These are phyloP conservation scores for Salix arbutifolia DNA, from an alignment of 345 rosid genomes.

Conservation along the genomic window DNA sequence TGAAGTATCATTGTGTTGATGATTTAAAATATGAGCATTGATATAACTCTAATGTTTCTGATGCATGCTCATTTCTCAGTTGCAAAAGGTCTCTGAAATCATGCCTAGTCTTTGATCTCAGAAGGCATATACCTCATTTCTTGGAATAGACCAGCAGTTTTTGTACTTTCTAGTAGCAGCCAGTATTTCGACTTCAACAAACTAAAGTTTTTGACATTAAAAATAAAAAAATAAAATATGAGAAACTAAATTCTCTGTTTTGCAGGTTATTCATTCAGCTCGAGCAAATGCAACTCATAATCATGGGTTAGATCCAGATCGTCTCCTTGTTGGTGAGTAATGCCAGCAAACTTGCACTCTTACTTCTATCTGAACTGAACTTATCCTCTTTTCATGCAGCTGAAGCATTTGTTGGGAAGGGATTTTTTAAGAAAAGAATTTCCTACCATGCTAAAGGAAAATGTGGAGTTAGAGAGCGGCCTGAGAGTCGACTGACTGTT, in stretches of 20 bases:
- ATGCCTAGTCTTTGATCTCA: too few relatives aligned
- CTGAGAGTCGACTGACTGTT: slow-evolving; percentile 71
- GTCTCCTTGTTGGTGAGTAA: slow-evolving; percentile 76
- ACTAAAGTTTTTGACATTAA: neutral
- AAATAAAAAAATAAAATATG: neutral
- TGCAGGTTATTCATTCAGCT: slow-evolving; percentile 87
- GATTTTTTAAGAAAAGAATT: slow-evolving; percentile 59
- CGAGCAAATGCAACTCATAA: slow-evolving; percentile 90
- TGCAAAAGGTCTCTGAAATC: neutral
- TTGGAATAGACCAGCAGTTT: neutral
- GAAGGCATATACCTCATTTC: neutral
- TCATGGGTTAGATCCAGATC: slow-evolving; percentile 79
- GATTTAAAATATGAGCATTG: too few relatives aligned
- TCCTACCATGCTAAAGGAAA: slow-evolving; percentile 63
- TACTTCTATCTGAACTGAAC: neutral
- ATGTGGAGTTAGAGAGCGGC: slow-evolving; percentile 52
- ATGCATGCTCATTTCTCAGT: neutral
- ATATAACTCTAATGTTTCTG: neutral
- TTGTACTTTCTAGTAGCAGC: neutral
- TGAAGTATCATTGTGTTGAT: neutral
- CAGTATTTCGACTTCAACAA: neutral
- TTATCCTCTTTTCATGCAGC: slow-evolving; percentile 35
- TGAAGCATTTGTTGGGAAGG: slow-evolving; percentile 93
- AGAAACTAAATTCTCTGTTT: neutral
- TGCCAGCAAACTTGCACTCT: neutral